Base-by-base conservation (phyloP, 2,329 filamentous ascomycete genomes). In the Zasmidium angulare region DNA sequence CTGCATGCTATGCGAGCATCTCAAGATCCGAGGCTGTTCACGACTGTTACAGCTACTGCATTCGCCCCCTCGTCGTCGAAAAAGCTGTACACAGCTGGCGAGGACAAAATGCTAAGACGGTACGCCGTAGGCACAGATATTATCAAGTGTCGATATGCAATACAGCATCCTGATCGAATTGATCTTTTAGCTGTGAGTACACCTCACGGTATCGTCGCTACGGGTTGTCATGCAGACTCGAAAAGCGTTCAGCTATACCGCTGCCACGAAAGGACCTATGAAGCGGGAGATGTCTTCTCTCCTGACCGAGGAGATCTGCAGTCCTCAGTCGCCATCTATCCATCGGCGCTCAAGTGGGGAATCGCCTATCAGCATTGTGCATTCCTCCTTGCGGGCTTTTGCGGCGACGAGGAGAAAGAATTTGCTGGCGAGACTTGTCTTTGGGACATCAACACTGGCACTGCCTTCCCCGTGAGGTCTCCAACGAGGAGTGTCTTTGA, bases 401-500 rank as follows among this genome's bases (percentile, higher is more conserved):
- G 71, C 47, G 67, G 69, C 17, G 69, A 74, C 10, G 72, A 75
- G 12, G 70, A 76, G 6, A 65, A 72, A 9, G 72, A 77, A 19
- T 74, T 71, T 4, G 75, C 75, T 36, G 85, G 85, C 2, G 80
- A 85, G 59, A 75, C 85, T 10, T 80, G 78, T 46, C 63, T 85
- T 1, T 87, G 83, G 83, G 77, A 81, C 60, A 65, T 84, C 2
- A 67, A 72, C 14, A 76, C 79, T 31, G 71, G 75, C 2, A 65
- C 70, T 10, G 66, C 75, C 22, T 63, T 82, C 1, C 64, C 72
- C n/a, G 69, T 85, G 0, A 70, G 72, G 11, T 79, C 79, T 1
- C 76, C 78, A 17, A 78, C 79, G 0, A 79, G 80, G 36, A 84
- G 83, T 59, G 78, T 86, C 0, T 86, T 86, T 65, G 84, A 87